These are phyloP conservation scores for Astrothelium macrocarpum DNA, from an alignment of 495 filamentous ascomycete genomes.

Conservation along the genomic window DNA sequence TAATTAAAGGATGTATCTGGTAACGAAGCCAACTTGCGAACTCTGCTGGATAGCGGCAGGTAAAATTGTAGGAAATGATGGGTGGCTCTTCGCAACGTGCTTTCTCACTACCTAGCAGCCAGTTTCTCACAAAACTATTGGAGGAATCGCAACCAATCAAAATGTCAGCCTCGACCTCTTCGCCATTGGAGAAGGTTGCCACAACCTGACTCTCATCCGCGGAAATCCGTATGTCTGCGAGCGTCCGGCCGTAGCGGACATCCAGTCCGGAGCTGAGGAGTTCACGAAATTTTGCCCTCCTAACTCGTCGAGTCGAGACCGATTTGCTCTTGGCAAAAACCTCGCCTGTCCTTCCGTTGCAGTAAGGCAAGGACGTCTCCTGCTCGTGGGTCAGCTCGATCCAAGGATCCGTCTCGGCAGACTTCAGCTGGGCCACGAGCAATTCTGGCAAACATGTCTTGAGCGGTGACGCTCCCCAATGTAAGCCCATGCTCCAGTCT, in stretches of 20 bases:
- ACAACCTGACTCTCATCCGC: not conserved
- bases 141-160: not conserved
- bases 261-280: constrained; percentile 33
- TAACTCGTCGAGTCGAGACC: constrained; percentile 34
- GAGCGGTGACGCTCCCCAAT: constrained; percentile 33
- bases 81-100: not conserved
- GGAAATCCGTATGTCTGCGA: not conserved
- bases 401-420: constrained; percentile 28
- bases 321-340: constrained; percentile 27
- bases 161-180: not conserved
- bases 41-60: not conserved
- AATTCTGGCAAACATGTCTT: not conserved
- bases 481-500: constrained; percentile 45
- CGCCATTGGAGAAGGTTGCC: not conserved
- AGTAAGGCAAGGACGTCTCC: constrained; percentile 28
- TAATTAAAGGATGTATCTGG: not conserved
- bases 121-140: not conserved
- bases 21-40: not conserved
- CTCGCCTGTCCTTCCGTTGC: constrained; percentile 41
- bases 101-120: not conserved
- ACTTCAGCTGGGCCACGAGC: constrained; percentile 26
- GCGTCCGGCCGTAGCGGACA: constrained; percentile 25
- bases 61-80: not conserved
- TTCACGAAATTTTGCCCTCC: constrained; percentile 30
- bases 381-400: constrained; percentile 24